These are phyloP conservation scores for Dactylis glomerata DNA, from an alignment of 176 grass and related monocot genomes.

Conservation along the genomic window DNA sequence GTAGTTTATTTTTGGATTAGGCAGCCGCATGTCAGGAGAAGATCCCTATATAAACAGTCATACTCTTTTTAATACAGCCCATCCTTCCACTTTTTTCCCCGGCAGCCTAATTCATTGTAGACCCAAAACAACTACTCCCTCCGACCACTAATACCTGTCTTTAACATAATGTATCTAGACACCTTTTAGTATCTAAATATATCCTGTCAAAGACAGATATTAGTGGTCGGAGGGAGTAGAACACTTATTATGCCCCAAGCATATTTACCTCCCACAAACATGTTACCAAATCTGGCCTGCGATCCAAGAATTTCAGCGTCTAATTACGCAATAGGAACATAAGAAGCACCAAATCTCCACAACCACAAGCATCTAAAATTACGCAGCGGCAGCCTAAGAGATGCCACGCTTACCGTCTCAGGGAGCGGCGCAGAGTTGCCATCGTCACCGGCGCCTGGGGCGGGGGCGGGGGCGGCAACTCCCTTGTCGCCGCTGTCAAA, in stretches of 20 bases:
- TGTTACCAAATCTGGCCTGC: background rate
- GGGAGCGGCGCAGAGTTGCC: constrained; percentile 62
- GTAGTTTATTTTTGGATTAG: background rate
- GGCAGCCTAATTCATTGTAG: background rate
- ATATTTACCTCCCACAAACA: background rate
- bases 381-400: background rate
- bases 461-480: constrained; percentile 26
- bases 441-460: constrained; percentile 52
- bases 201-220: no score
- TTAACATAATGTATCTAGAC: no score
- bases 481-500: constrained; percentile 59
- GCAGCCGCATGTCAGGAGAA: no score
- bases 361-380: background rate
- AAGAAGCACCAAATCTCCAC: background rate
- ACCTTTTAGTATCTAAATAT: no score
- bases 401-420: constrained; percentile 45
- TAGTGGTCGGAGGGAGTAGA: no score
- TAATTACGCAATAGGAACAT: constrained; percentile 12
- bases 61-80: background rate
- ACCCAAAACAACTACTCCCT: background rate
- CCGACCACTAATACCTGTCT: no score
- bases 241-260: background rate
- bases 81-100: background rate
- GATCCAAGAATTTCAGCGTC: background rate
- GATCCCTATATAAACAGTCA: background rate